These are phyloP conservation scores for Populus tomentosa DNA, from an alignment of 441 rosid genomes.

Conservation along the genomic window DNA sequence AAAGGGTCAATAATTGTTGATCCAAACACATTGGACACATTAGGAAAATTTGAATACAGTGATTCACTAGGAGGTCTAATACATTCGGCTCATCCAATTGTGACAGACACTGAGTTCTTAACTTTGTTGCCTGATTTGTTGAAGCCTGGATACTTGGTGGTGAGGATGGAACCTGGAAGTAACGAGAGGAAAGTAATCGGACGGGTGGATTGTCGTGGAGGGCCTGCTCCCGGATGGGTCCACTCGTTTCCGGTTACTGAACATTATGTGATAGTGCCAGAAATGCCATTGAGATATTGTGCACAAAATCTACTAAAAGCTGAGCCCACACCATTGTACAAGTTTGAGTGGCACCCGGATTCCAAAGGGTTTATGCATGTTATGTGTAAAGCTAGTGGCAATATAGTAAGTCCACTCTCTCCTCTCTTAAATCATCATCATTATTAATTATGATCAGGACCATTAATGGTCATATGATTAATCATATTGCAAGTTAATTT, in stretches of 20 bases:
- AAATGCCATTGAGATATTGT: slow-evolving; percentile 89
- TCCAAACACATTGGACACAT: slow-evolving; percentile 60
- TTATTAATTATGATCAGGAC: too few relatives aligned
- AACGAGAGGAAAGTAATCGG: slow-evolving; percentile 87
- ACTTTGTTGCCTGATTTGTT: slow-evolving; percentile 78
- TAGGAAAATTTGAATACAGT: slow-evolving; percentile 65
- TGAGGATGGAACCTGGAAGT: slow-evolving; percentile 67
- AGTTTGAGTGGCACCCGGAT: slow-evolving; percentile 86
- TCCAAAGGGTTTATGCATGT: slow-evolving; percentile 75
- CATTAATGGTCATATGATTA: too few relatives aligned
- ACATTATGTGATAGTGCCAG: slow-evolving; percentile 76
- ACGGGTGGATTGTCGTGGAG: slow-evolving; percentile 64
- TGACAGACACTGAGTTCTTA: slow-evolving; percentile 69
- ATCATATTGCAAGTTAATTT: neutral
- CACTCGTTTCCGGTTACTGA: slow-evolving; percentile 95
- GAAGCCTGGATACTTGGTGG: slow-evolving; percentile 74
- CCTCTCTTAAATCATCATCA: neutral
- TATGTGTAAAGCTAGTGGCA: slow-evolving; percentile 86
- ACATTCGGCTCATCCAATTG: slow-evolving; percentile 92
- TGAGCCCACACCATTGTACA: slow-evolving; percentile 88
- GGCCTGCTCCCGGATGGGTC: slow-evolving; percentile 94
- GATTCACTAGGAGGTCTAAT: slow-evolving; percentile 69
- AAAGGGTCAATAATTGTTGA: slow-evolving; percentile 80
- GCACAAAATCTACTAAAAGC: slow-evolving; percentile 72
- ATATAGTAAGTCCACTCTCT: slow-evolving; percentile 45